These are phyloP conservation scores for Metroxylon sagu DNA, from an alignment of 176 grass and related monocot species.

Conservation along the genomic window DNA sequence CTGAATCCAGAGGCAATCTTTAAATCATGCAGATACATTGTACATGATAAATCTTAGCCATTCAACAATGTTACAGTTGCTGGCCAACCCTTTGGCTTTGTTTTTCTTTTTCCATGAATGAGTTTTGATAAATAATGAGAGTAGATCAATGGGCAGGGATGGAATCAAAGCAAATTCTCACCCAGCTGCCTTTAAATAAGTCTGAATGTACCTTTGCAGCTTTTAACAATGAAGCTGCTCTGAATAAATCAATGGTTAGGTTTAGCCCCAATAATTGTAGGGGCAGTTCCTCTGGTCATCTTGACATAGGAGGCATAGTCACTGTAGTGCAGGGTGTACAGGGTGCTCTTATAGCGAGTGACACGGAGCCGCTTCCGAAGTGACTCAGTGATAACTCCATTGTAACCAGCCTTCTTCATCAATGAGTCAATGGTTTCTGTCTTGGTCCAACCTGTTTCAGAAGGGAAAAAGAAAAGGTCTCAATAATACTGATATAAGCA, in stretches of 20 bases:
- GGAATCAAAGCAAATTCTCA: slow-evolving; percentile 34
- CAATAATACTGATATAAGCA: not conserved
- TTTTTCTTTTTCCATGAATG: too few species aligned
- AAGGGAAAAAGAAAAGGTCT: not conserved
- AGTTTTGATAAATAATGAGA: slow-evolving; percentile 22
- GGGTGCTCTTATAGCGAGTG: slow-evolving; percentile 86
- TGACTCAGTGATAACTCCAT: slow-evolving; percentile 53
- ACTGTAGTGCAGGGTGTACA: slow-evolving; percentile 76
- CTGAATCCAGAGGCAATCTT: too few species aligned
- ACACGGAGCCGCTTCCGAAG: slow-evolving; percentile 69
- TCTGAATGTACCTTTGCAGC: not conserved
- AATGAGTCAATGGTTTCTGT: slow-evolving; percentile 84
- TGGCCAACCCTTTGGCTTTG: too few species aligned
- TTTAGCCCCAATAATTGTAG: slow-evolving; percentile 38
- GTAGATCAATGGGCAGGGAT: slow-evolving; percentile 29
- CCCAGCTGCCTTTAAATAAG: slow-evolving; percentile 7
- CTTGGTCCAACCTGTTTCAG: slow-evolving; percentile 67
- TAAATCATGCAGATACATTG: too few species aligned
- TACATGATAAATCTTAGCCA: too few species aligned
- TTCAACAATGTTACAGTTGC: too few species aligned
- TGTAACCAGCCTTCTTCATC: slow-evolving; percentile 92
- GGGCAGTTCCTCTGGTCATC: slow-evolving; percentile 49
- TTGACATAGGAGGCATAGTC: slow-evolving; percentile 81
- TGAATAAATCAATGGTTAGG: slow-evolving; percentile 51
- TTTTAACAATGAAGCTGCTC: slow-evolving; percentile 7